Percentiles rank a stretch among this genome's conserved stretches.
These are phyloP conservation scores for Phytophthora capsici DNA, from an alignment of 352 stramenopile species.

Conservation along the genomic window DNA sequence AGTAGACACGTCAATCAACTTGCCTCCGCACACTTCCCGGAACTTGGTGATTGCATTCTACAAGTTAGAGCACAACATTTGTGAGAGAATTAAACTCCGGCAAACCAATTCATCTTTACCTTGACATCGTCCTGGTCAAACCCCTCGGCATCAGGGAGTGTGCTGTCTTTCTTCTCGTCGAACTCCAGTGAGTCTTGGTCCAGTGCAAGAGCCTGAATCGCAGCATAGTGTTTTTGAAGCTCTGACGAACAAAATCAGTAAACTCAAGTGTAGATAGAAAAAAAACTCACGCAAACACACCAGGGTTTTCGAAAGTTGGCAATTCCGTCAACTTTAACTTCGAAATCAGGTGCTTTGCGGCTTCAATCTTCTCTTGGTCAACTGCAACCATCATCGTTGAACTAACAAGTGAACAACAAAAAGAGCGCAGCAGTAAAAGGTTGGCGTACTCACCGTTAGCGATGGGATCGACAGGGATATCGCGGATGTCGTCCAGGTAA, in stretches of 20 bases:
- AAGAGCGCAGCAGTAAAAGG: background rate
- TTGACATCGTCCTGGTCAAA: conserved; percentile 75
- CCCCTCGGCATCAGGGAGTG: conserved; percentile 72
- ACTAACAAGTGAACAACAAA: conserved; percentile 2
- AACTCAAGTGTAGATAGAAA: background rate
- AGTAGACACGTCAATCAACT: conserved; percentile 51
- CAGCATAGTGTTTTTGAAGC: conserved; percentile 87
- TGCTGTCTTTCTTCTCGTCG: conserved; percentile 79
- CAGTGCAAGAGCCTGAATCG: conserved; percentile 77
- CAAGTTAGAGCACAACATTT: background rate
- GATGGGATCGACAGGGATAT: conserved; percentile 52
- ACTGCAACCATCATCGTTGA: conserved; percentile 32
- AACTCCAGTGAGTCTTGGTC: conserved; percentile 78
- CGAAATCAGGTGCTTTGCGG: conserved; percentile 69
- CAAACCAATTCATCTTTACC: conserved; percentile 25
- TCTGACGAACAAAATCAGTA: conserved; percentile 40
- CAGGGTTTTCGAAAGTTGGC: conserved; percentile 86
- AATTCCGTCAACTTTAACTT: conserved; percentile 75
- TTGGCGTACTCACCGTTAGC: conserved; percentile 38
- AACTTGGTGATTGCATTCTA: conserved; percentile 60
- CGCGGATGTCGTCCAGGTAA: conserved; percentile 84
- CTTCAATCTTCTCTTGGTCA: conserved; percentile 60
- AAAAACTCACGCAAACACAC: conserved; percentile 22
- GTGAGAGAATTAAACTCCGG: no score
- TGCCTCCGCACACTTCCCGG: conserved; percentile 53